phyloP scores from a whole-genome alignment of 108 stramenopile species.

The Pseudonitzschia delicatissima region DNA sequence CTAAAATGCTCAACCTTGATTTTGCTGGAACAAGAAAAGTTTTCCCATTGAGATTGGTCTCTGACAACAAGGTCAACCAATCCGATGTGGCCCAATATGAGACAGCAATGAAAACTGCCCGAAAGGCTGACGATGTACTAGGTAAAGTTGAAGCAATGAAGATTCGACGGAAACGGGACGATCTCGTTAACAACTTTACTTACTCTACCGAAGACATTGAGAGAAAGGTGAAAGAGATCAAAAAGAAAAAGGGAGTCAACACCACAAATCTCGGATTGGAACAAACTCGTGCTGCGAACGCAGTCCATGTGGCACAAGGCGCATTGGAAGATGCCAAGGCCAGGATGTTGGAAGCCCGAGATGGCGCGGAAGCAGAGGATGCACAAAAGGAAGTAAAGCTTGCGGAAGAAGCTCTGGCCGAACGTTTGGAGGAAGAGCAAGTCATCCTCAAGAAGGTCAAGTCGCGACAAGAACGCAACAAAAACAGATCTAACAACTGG shows the following conservation, averaged over 20 bases:
- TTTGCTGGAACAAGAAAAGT: conserved; percentile 62
- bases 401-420: conserved; percentile 51
- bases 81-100: conserved; percentile 69
- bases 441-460: conserved; percentile 49
- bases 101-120: conserved; percentile 58
- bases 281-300: conserved; percentile 71
- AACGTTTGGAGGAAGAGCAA: conserved; percentile 46
- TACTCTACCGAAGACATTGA: conserved; percentile 86
- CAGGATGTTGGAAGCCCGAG: conserved; percentile 37
- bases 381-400: conserved; percentile 39
- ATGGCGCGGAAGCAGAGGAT: conserved; percentile 26
- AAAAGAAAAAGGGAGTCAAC: conserved; percentile 60
- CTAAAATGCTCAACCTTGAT: conserved; percentile 64
- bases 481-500: conserved; percentile 66
- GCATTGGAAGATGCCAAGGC: conserved; percentile 54
- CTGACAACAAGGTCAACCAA: conserved; percentile 65
- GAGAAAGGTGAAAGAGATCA: conserved; percentile 54
- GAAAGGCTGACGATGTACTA: conserved; percentile 40
- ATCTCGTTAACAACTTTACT: conserved; percentile 76
- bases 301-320: conserved; percentile 69
- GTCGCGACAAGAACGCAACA: conserved; percentile 52
- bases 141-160: conserved; percentile 67
- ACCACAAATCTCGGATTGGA: conserved; percentile 70
- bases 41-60: conserved; percentile 75
- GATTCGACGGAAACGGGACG: conserved; percentile 67